Evolutionary conservation across 2,329 filamentous ascomycete species (phyloP), one percentile per base, ranked within the genome.

Genomic region (Fusarium longipes): DNA sequence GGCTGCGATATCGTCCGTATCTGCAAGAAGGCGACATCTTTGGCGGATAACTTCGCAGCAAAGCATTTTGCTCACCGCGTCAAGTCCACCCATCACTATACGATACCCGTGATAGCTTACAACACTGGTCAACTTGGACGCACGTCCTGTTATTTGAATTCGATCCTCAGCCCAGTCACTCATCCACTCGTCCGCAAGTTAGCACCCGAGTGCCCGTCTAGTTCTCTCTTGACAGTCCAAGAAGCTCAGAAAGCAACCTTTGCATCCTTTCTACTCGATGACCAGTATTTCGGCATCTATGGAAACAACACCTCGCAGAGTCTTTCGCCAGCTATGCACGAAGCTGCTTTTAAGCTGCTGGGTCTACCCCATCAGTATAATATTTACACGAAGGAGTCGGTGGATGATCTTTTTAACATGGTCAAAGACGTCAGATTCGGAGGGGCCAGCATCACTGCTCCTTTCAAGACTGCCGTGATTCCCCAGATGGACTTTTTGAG

Each of bases 241-340:
- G 57, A 61, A 30, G 45, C 57, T 0, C 57, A 61, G 1, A 61
- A 38, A 1, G 57, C 57, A 1, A 24, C 33, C 0, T 61, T 61
- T 12, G 33, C 57, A 3, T 61, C 55, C 0, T 61, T 61, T 1
- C 2, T 61, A 0, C 55, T 61, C 0, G 57, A 61, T 3, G 11
- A 11, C 0, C 57, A 61, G 1, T 25, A 30, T 10, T 61, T 61
- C 3, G 45, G 57, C 0, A 61, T 61, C 3, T 61, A 61, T 4
- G 56, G 57, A 18, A 61, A 61, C 2, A 39, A 15, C 7, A 61
- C 56, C 0, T 39, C 24, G 0, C 40, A 61, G 38, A 61, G 57
- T 35, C 3, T 61, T 1, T 61, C 57, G 1, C 57, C 57, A 8
- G 57, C 55, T 0, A 61, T 61, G 56, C 56, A 61, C 1, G 29